Base-by-base conservation (phyloP, 2,329 filamentous ascomycete genomes). In the Fusarium caatingaense region DNA sequence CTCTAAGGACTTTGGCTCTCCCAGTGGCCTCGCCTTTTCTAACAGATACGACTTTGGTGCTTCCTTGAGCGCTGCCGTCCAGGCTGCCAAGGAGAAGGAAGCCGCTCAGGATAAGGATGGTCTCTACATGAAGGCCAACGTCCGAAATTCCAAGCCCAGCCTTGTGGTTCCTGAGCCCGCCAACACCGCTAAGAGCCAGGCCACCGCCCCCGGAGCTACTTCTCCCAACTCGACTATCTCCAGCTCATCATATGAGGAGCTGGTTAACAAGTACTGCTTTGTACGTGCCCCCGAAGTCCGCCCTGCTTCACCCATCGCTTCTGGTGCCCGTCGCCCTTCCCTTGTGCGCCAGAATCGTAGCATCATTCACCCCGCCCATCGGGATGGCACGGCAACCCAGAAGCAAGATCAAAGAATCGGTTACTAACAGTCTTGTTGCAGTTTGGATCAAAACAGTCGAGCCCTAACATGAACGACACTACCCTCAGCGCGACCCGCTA, bases 221-320 rank as follows among this genome's bases (percentile, higher is more conserved):
- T 84, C 87, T 77, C 78, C 85, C 84, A 79, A 81, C 69, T 73
- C 82, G 50, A 82, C 81, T 76, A 91, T 97, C 72, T 89, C 94
- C 65, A 97, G 94, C 70, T 90, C 93, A 65, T 94, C 95, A 64
- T 98, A 99, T 80, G 93, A 97, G 82, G 96, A 99, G 83, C 88
- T 99, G 72, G 92, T 99, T 81, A 94, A 97, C 85, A 98, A 97
- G 85, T 99, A 97, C 87, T 99, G 96, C 87, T 99, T 98, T 89
- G 95, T 98, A 95, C 90, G 95, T 97, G 87, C 87, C 78, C 81
- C 81, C 72, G 78, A 79, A 73, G 72, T 76, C 56, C 75, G 60
- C 72, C 74, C 76, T 76, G 71, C 74, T 71, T 72, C 54, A 46
- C 68, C 67, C 48, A 71, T 66, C 57, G 59, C 50, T 57, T 62